Percentiles rank a stretch among this genome's conserved stretches.
These are phyloP conservation scores for Debaryomyces sp. DNA, from an alignment of 1,139 yeast genomes.

Conservation along the genomic window DNA sequence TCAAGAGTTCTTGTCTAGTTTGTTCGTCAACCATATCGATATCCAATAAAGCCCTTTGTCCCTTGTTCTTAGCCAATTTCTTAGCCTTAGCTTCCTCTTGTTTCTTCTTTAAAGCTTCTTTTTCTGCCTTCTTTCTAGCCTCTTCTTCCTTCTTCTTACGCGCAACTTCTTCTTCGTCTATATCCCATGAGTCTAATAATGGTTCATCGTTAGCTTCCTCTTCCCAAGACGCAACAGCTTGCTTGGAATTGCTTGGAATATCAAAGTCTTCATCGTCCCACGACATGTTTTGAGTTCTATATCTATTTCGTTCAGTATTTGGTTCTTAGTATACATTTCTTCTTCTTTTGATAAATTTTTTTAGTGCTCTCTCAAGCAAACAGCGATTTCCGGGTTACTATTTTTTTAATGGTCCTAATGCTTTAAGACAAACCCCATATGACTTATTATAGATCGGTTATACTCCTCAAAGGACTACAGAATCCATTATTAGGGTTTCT, in stretches of 20 bases:
- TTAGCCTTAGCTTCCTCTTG: slow-evolving; percentile 45
- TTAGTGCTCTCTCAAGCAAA: not conserved
- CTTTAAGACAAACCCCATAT: not conserved
- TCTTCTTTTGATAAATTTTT: slow-evolving; percentile 1
- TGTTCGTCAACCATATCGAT: slow-evolving; percentile 66
- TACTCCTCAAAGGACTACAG: not conserved
- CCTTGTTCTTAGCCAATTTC: slow-evolving; percentile 40
- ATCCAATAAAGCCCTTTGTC: slow-evolving; percentile 41
- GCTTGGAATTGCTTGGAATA: slow-evolving; percentile 53
- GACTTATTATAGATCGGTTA: not conserved
- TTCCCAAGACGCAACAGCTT: slow-evolving; percentile 68
- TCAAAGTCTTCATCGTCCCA: slow-evolving; percentile 93
- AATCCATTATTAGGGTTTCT: not conserved
- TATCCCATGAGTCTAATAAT: slow-evolving; percentile 82
- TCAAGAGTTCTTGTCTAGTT: slow-evolving; percentile 72
- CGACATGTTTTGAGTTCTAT: slow-evolving; percentile 34
- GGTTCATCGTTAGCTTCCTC: slow-evolving; percentile 81
- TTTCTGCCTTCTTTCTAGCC: slow-evolving; percentile 46
- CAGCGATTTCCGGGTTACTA: slow-evolving; percentile 6
- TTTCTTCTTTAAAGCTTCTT: slow-evolving; percentile 40
- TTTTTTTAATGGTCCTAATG: not conserved
- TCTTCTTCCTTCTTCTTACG: slow-evolving; percentile 47
- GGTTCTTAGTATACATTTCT: not conserved
- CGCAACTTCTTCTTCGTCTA: slow-evolving; percentile 63
- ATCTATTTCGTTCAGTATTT: not conserved